Evolutionary conservation across 768 basidiomycete genomes (phyloP), one percentile per base, ranked within the genome.

Genomic region (Amanita pallidorosea): DNA sequence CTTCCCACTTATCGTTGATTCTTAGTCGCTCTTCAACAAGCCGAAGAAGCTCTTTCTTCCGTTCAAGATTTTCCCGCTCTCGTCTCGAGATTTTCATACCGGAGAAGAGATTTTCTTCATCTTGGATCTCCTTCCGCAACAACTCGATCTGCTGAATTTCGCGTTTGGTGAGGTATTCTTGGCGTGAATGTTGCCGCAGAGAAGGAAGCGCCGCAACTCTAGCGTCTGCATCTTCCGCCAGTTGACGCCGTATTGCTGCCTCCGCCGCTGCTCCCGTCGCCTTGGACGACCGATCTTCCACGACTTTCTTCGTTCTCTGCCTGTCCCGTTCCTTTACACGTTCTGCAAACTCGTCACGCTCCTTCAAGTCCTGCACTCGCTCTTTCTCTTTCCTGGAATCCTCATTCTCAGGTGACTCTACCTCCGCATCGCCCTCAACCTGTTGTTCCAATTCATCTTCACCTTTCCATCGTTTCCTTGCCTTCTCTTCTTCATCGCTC

Each of bases 71-170:
- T 29, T 68, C 72, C 55, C 74, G 72, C 63, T 98, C 96, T 42
- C 81, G 73, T 65, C 82, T 90, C 15, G 94, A 87, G 50, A 96
- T 70, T 65, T 81, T 89, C 85, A 95, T 93, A 13, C 94, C 93
- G 20, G 75, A 69, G 67, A 96, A 96, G 20, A 98, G 74, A 1
- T 83, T 79, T 66, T 94, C 88, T 54, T 97, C 94, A 59, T 99
- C 96, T 51, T 86, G 83, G 50, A 99, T 95, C 66, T 97, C 94
- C 63, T 85, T 81, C 49, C 88, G 79, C 44, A 98, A 71, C 12
- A 99, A 75, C 60, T 98, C 96, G 57, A 98, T 85, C 64, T 93
- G 90, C 66, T 99, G 96, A 33, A 87, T 71, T 71, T 99, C 96
- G 60, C 96, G 87, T 63, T 98, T 98, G 20, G 90, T 87, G 55